Evolutionary conservation across 208 protist species (phyloP), one percentile per base, ranked within the genome.

Genomic region (Crithidia sp.): DNA sequence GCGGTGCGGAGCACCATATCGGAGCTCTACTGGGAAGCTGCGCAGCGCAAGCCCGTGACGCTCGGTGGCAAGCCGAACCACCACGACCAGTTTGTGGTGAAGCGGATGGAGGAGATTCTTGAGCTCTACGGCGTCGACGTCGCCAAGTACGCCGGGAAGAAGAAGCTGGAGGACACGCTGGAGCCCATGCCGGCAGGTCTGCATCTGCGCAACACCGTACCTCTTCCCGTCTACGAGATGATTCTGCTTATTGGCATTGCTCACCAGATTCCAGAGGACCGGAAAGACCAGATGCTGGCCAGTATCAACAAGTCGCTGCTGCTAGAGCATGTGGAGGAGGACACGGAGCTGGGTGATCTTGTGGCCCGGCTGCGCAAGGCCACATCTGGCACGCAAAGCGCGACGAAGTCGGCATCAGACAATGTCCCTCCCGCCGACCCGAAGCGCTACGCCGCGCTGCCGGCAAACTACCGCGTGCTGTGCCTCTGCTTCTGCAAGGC

Each of bases 91-190:
- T 84, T 94, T 60, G 67, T 89, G 8, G 40, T 77, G 19, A 75
- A 78, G 39, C 83, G 89, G 5, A 66, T 91, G 49, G 59, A 71
- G 14, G 86, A 94, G 43, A 90, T 91, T 6, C 55, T 89, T 14
- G 14, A 67, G 43, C 13, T 67, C 5, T 53, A 58, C 59, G 76
- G 64, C 57, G 52, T 90, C 5, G 16, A 52, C 7, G 60, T 83
- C 62, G 76, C 82, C 52, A 84, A 85, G 58, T 56, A 75, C 19
- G 67, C 69, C 9, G 79, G 82, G 43, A 83, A 87, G 65, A 81
- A 78, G 64, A 74, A 56, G 49, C 28, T 77, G 3, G 66, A 52
- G 5, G 68, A 76, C 14, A 17, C 67, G 12, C 45, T 85, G 36
- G 58, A 67, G 37, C 68, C 72, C 13, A 63, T 85, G 17, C 76